Percentiles rank a stretch among this genome's conserved stretches.
Evolutionary conservation across 495 filamentous ascomycete species (phyloP).

Genomic region (Penicillium macrosclerotiorum): DNA sequence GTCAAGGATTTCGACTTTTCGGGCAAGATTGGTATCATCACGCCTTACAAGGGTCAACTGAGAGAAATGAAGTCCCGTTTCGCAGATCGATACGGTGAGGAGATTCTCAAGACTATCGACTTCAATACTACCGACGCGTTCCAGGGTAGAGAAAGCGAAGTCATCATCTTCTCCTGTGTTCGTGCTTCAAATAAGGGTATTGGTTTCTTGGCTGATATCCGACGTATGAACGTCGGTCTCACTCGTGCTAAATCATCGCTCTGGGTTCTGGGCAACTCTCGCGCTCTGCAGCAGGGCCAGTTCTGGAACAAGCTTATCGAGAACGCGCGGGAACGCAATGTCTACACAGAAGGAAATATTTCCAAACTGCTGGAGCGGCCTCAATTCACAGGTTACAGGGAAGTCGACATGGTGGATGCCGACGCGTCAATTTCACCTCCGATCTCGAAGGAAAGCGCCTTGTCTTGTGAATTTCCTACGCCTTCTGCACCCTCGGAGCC

Average conservation of each 20-base stretch:
- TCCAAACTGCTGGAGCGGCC: slow-evolving; percentile 47
- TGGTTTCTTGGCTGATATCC: slow-evolving; percentile 95
- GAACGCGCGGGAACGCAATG: slow-evolving; percentile 68
- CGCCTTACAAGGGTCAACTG: slow-evolving; percentile 94
- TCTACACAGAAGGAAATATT: slow-evolving; percentile 76
- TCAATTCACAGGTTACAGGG: slow-evolving; percentile 45
- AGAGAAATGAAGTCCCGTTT: slow-evolving; percentile 74
- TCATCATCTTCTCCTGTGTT: slow-evolving; percentile 99
- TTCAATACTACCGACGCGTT: slow-evolving; percentile 99
- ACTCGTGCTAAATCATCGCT: slow-evolving; percentile 94
- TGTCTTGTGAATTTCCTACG: too few relatives aligned
- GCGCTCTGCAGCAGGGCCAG: slow-evolving; percentile 77
- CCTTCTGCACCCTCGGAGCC: slow-evolving; percentile 14
- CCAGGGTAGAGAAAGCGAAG: slow-evolving; percentile 92
- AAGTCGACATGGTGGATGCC: slow-evolving; percentile 49
- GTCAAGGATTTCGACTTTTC: slow-evolving; percentile 65
- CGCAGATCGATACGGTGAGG: slow-evolving; percentile 63
- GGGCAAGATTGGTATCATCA: slow-evolving; percentile 93
- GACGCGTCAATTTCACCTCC: slow-evolving; percentile 7
- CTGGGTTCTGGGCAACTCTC: slow-evolving; percentile 91
- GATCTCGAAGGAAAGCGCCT: slow-evolving; percentile 11
- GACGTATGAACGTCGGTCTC: slow-evolving; percentile 98
- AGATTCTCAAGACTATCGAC: slow-evolving; percentile 75
- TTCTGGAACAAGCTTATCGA: slow-evolving; percentile 85
- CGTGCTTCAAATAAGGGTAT: slow-evolving; percentile 89